Conservation (phyloP, 2,329 filamentous ascomycete genomes). For the Zymoseptoria crescenta region DNA sequence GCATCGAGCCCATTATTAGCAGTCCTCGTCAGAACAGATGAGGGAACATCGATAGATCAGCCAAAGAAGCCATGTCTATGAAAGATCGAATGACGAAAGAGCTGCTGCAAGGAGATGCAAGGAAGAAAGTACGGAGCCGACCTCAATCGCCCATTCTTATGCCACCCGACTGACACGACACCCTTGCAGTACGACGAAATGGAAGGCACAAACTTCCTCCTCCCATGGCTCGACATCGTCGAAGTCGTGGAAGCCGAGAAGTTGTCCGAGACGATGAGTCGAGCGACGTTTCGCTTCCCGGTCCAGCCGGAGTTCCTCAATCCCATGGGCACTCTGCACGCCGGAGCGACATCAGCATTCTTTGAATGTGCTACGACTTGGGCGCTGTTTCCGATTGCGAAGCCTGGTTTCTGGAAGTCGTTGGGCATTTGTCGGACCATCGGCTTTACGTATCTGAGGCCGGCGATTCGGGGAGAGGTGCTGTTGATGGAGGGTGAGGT, state of each 20-base stretch:
- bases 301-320: slow-evolving; percentile 19
- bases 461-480: slow-evolving; percentile 15
- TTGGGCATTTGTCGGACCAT: slow-evolving; percentile 15
- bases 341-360: slow-evolving; percentile 16
- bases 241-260: slow-evolving; percentile 6
- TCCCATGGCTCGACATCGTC: slow-evolving; percentile 15
- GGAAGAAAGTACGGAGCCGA: slow-evolving; percentile 3
- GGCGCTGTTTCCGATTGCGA: slow-evolving; percentile 11
- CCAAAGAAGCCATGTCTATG: not conserved
- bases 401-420: slow-evolving; percentile 14
- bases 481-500: slow-evolving; percentile 20
- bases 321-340: slow-evolving; percentile 16
- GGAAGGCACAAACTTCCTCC: slow-evolving; percentile 11
- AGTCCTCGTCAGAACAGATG: not conserved
- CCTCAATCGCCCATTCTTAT: not conserved
- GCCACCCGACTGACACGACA: not conserved
- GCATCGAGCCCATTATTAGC: not conserved
- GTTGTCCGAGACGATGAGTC: slow-evolving; percentile 8
- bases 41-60: not conserved
- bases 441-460: slow-evolving; percentile 15
- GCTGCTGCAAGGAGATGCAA: slow-evolving; percentile 10
- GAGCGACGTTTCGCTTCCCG: slow-evolving; percentile 12
- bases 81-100: slow-evolving; percentile 10
- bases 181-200: slow-evolving; percentile 10
- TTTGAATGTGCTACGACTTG: slow-evolving; percentile 18